Conservation (phyloP, 495 filamentous ascomycete species). For the Diplogelasinospora grovesii region DNA sequence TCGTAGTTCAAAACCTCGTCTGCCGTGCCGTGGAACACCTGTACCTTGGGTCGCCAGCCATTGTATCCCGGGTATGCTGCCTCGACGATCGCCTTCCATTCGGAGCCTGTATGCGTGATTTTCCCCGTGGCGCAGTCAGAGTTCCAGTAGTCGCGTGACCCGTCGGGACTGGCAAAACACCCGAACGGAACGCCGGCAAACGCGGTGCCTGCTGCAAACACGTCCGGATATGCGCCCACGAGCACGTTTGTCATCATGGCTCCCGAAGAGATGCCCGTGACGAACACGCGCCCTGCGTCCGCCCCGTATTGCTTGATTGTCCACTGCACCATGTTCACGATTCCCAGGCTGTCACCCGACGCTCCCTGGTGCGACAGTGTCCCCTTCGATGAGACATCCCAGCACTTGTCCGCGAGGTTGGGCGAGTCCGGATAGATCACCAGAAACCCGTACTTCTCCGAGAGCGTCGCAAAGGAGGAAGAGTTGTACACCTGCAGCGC, state of each 20-base stretch:
- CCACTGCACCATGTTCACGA: slow-evolving; percentile 54
- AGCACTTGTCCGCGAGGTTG: slow-evolving; percentile 45
- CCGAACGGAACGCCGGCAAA: slow-evolving; percentile 51
- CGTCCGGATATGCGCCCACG: slow-evolving; percentile 49
- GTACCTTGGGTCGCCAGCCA: slow-evolving; percentile 45
- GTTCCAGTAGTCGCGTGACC: slow-evolving; percentile 36
- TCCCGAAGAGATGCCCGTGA: slow-evolving; percentile 47
- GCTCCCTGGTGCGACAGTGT: slow-evolving; percentile 46
- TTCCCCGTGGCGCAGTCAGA: slow-evolving; percentile 44
- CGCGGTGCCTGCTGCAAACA: slow-evolving; percentile 49
- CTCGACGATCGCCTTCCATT: slow-evolving; percentile 44
- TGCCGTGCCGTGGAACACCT: slow-evolving; percentile 48
- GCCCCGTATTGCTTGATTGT: slow-evolving; percentile 39
- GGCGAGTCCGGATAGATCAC: slow-evolving; percentile 50
- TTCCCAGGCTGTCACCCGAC: slow-evolving; percentile 46
- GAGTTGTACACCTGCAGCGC: slow-evolving; percentile 23
- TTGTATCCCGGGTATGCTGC: slow-evolving; percentile 48
- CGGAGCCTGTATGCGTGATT: slow-evolving; percentile 28
- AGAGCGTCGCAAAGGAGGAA: slow-evolving; percentile 34
- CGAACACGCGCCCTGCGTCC: slow-evolving; percentile 43
- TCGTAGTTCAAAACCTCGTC: slow-evolving; percentile 43
- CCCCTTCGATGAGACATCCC: slow-evolving; percentile 43
- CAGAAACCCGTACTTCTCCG: slow-evolving; percentile 46
- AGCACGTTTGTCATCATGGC: slow-evolving; percentile 60
- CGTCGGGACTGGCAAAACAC: slow-evolving; percentile 39